Percentiles rank a stretch among this genome's conserved stretches.
These are phyloP conservation scores for Coniochaeta prunicola DNA, from an alignment of 2,329 filamentous ascomycete genomes.

Conservation along the genomic window DNA sequence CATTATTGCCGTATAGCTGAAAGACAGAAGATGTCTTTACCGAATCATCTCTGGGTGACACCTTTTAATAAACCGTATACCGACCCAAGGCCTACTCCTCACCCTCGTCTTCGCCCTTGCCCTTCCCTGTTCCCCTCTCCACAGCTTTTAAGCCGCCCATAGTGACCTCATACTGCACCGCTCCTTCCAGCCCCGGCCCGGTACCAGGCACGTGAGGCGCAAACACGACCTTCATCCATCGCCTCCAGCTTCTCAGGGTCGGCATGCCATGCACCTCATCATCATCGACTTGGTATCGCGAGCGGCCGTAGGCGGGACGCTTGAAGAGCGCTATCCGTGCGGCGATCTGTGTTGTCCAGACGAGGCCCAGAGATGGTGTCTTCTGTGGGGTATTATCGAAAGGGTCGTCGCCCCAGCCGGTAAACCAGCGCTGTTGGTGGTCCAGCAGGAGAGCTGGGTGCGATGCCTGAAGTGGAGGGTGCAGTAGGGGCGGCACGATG, in stretches of 20 bases:
- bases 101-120: conserved; percentile 4
- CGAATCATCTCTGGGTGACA: not conserved
- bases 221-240: conserved; percentile 87
- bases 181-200: conserved; percentile 38
- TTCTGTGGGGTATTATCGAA: conserved; percentile 49
- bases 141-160: conserved; percentile 50
- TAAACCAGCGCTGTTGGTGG: conserved; percentile 92
- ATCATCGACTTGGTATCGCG: conserved; percentile 23
- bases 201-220: conserved; percentile 62
- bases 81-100: not conserved
- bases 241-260: conserved; percentile 53
- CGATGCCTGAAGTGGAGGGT: not conserved
- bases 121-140: conserved; percentile 12
- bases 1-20: not conserved
- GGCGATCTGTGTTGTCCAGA: conserved; percentile 87
- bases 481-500: not conserved
- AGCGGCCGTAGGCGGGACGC: conserved; percentile 44
- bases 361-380: conserved; percentile 78
- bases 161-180: conserved; percentile 69
- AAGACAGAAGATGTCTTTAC: not conserved
- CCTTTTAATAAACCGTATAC: not conserved
- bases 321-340: conserved; percentile 77
- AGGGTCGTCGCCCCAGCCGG: conserved; percentile 79
- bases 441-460: conserved; percentile 61
- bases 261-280: conserved; percentile 33